Percentiles rank a stretch among this genome's conserved stretches.
These are phyloP conservation scores for Candolleomyces eurysporus DNA, from an alignment of 768 basidiomycete species.

Conservation along the genomic window DNA sequence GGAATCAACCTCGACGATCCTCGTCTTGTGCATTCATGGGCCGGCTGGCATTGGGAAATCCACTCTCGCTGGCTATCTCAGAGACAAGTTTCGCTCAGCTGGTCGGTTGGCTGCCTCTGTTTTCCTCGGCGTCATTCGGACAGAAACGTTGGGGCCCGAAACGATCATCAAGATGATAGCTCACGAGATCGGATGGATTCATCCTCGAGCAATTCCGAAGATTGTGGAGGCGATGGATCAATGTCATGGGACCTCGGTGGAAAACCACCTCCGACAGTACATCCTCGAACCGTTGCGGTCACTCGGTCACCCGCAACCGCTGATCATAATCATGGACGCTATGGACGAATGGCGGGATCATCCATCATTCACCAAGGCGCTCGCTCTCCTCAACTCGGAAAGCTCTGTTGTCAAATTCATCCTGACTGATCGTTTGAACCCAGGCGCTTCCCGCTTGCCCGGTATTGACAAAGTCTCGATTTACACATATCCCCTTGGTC, in stretches of 20 bases:
- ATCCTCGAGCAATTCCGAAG: slow-evolving; percentile 3
- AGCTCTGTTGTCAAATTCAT: too few species aligned
- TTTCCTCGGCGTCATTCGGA: not conserved
- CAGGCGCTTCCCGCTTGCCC: not conserved
- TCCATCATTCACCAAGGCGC: not conserved
- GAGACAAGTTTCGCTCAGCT: too few species aligned
- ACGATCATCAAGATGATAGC: slow-evolving; percentile 8
- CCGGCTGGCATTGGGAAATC: too few species aligned
- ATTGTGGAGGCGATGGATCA: not conserved
- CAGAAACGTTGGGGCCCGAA: not conserved
- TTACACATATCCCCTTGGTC: too few species aligned
- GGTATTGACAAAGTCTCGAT: too few species aligned
- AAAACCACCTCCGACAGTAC: not conserved
- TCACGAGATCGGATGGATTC: slow-evolving; percentile 2
- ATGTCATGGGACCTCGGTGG: not conserved
- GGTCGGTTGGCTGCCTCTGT: slow-evolving; percentile 3
- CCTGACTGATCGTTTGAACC: not conserved
- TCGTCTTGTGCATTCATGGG: too few species aligned
- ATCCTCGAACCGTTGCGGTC: slow-evolving; percentile 1
- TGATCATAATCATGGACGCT: slow-evolving; percentile 9
- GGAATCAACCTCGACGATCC: too few species aligned
- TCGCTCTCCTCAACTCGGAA: not conserved
- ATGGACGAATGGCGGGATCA: slow-evolving; percentile 7
- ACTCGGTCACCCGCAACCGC: not conserved
- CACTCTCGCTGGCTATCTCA: too few species aligned